Evolutionary conservation across 2,329 filamentous ascomycete species (phyloP).

Genomic region (Thelonectria rubi): DNA sequence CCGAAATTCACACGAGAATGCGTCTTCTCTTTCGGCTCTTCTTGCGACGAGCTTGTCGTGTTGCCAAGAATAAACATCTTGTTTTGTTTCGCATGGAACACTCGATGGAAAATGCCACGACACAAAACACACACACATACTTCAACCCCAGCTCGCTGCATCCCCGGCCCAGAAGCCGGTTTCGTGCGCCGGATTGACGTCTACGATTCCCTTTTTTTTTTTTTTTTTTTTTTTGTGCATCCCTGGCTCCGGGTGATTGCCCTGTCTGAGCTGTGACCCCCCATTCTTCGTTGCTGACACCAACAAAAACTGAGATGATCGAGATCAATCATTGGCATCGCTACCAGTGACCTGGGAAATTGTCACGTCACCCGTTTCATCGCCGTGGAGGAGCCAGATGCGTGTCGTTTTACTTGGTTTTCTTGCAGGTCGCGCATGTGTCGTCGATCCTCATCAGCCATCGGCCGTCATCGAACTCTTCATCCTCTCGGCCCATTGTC

Average conservation of each 20-base stretch:
- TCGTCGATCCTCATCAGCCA: not conserved
- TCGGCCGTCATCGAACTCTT: not conserved
- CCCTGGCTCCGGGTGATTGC: constrained; percentile 1
- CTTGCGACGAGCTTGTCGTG: not conserved
- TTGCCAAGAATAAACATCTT: not conserved
- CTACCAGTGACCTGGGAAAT: not conserved
- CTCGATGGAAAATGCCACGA: constrained; percentile 10
- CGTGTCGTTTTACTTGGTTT: not conserved
- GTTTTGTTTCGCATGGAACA: not conserved
- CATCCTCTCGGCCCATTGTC: not conserved
- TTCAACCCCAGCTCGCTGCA: not conserved
- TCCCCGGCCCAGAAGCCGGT: constrained; percentile 6
- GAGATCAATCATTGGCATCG: not conserved
- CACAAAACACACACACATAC: not conserved
- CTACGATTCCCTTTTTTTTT: too few relatives aligned
- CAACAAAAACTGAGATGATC: not conserved
- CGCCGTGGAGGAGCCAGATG: not conserved
- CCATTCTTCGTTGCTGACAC: not conserved
- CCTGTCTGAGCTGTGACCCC: not conserved
- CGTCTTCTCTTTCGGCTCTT: not conserved
- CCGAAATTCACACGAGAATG: not conserved
- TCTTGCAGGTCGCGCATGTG: not conserved
- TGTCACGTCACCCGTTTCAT: constrained; percentile 1
- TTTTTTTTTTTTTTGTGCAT: not conserved
- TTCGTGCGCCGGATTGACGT: constrained; percentile 13